Percentiles rank a stretch among this genome's conserved stretches.
Evolutionary conservation across 2,329 filamentous ascomycete genomes (phyloP).

Genomic region (Fusarium hainanense): DNA sequence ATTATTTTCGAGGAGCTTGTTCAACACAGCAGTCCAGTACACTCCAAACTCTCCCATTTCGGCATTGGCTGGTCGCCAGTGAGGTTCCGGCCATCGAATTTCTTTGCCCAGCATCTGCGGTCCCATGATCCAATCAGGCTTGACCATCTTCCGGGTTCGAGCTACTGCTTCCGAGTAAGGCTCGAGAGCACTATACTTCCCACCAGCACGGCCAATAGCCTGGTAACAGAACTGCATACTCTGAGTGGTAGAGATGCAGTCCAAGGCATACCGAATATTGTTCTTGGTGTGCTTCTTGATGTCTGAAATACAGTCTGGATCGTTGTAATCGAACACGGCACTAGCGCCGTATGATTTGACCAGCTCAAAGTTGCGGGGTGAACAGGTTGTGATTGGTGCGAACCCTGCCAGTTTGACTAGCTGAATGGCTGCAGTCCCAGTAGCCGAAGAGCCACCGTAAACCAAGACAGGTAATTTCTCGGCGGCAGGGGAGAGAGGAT

Average conservation of each 20-base stretch:
- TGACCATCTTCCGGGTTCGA: not conserved
- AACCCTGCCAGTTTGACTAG: slow-evolving; percentile 10
- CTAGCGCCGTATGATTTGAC: slow-evolving; percentile 22
- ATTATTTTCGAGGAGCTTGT: not conserved
- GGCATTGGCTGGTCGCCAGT: not conserved
- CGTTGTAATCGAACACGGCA: slow-evolving; percentile 15
- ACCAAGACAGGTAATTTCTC: slow-evolving; percentile 1
- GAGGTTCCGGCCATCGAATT: not conserved
- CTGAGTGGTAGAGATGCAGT: slow-evolving; percentile 1
- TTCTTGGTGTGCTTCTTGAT: not conserved
- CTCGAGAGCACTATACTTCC: not conserved
- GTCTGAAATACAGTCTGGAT: not conserved
- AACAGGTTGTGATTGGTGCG: slow-evolving; percentile 1
- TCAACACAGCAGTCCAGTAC: not conserved
- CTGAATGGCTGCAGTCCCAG: slow-evolving; percentile 8
- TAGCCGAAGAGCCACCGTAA: slow-evolving; percentile 17
- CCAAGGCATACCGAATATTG: not conserved
- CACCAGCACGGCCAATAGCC: not conserved
- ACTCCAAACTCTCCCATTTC: not conserved
- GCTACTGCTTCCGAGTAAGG: not conserved
- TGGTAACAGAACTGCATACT: slow-evolving; percentile 14
- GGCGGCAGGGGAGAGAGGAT: not conserved
- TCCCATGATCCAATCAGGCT: not conserved
- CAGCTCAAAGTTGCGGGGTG: slow-evolving; percentile 13
- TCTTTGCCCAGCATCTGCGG: too few relatives aligned